Conservation (phyloP, 257 asterid genomes). For the Pogostemon cablin region DNA sequence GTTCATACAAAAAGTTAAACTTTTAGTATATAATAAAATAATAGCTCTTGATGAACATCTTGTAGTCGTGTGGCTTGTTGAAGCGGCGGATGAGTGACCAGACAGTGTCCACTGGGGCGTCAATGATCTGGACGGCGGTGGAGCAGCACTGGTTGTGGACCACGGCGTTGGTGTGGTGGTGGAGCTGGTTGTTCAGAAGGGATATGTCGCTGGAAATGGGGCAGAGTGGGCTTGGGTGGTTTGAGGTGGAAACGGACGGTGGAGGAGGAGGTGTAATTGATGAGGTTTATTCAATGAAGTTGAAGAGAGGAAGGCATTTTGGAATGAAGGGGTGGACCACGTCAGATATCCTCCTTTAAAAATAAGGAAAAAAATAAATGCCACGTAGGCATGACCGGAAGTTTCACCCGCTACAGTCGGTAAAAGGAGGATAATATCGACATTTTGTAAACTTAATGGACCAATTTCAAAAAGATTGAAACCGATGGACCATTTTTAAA, state of each 20-base stretch:
- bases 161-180: conserved; percentile 65
- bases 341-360: too few relatives aligned
- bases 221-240: conserved; percentile 31
- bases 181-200: conserved; percentile 51
- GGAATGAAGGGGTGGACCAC: neutral
- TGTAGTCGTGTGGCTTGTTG: conserved; percentile 82
- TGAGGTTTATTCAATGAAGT: conserved; percentile 48
- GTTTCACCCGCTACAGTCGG: too few relatives aligned
- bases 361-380: too few relatives aligned
- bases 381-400: too few relatives aligned
- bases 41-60: conserved; percentile 76
- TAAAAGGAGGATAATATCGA: too few relatives aligned
- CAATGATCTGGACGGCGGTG: conserved; percentile 55
- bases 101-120: conserved; percentile 58
- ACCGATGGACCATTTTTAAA: too few relatives aligned
- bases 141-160: conserved; percentile 72
- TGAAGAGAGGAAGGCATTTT: conserved; percentile 69
- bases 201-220: conserved; percentile 41
- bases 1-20: too few relatives aligned
- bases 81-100: conserved; percentile 87
- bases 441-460: too few relatives aligned
- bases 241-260: too few relatives aligned
- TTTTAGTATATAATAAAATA: too few relatives aligned
- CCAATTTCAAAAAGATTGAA: too few relatives aligned
- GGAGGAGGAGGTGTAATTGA: conserved; percentile 21